Evolutionary conservation across 257 asterid genomes (phyloP), one percentile per base, ranked within the genome.

Genomic region (Nemophila menziesii): DNA sequence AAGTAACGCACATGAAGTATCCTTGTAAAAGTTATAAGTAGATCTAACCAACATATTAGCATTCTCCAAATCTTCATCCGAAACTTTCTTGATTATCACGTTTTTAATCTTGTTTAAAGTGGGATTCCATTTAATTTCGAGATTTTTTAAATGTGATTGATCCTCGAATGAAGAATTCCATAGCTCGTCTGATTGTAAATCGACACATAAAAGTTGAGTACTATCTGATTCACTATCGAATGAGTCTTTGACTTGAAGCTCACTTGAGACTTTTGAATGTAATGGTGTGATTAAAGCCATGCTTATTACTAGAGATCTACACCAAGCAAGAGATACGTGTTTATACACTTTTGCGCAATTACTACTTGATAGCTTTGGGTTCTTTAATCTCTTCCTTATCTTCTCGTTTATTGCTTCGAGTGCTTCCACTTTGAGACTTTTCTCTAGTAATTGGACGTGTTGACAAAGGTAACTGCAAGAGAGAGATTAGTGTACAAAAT

Each of bases 301-400:
- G 74, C 82, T 80, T 37, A 89, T 76, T 51, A 89, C 98, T 23
- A 89, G 95, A 43, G 98, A 73, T 57, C 93, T 74, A 59, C 98
- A 89, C 98, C 98, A 89, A 66, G 98, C 93, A 56, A 87, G 77
- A 33, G 93, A 89, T 43, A 89, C 93, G 43, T 70, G 90, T 62
- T 79, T 82, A 49, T 80, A 82, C 48, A 84, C 79, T 74, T 70
- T 80, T 22, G 93, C 78, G 15, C 64, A 68, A 71, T 67, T 67
- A 55, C 93, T 74, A 52, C 73, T 84, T 3, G 98, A 78, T 72
- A 84, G 58, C 69, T 89, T 84, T 29, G 96, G 96, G 73, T 89
- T 89, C 93, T 89, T 89, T 65, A 89, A 48, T 22, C 98, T 92
- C 78, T 78, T 89, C 50, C 98, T 63, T 63, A 89, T 78, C 73